A percentile compares a stretch with the other conserved stretches of the same genome.
Conservation (phyloP, 2,329 filamentous ascomycete species). For the Chaetomium sp. region DNA sequence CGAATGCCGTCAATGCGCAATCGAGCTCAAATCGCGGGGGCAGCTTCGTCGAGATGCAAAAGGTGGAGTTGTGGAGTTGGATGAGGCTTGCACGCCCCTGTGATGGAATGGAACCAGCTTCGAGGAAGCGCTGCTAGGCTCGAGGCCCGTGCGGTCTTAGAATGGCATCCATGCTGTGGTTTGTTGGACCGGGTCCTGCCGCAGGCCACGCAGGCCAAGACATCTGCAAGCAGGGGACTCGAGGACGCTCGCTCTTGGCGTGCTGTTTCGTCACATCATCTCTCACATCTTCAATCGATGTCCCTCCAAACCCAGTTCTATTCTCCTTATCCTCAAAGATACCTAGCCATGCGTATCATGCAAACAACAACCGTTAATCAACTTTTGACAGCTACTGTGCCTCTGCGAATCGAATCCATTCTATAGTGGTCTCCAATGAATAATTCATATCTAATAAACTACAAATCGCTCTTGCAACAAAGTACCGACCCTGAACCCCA, state of each 20-base stretch:
- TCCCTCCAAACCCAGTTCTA: too few species aligned
- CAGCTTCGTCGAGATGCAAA: neutral
- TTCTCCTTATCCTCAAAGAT: too few species aligned
- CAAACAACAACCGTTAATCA: too few species aligned
- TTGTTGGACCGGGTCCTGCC: neutral
- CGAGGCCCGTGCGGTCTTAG: constrained; percentile 13
- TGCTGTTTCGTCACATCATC: neutral
- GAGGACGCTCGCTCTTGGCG: neutral
- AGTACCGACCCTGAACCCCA: neutral
- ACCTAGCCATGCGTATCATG: too few species aligned
- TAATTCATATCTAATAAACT: too few species aligned
- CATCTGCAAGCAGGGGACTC: neutral
- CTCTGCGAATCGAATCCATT: too few species aligned
- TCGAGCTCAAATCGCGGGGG: constrained; percentile 13
- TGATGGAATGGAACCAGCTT: constrained; percentile 11
- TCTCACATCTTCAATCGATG: too few species aligned
- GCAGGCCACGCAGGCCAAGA: constrained; percentile 16
- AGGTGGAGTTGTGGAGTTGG: constrained; percentile 11
- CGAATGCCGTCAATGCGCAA: neutral
- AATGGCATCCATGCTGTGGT: constrained; percentile 1
- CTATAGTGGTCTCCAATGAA: too few species aligned
- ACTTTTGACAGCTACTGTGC: too few species aligned
- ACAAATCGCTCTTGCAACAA: too few species aligned
- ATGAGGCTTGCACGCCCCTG: constrained; percentile 13
- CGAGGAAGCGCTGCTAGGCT: neutral